Base-by-base conservation (phyloP, 2,329 filamentous ascomycete genomes). In the Ceratocystiopsis brevicomis region DNA sequence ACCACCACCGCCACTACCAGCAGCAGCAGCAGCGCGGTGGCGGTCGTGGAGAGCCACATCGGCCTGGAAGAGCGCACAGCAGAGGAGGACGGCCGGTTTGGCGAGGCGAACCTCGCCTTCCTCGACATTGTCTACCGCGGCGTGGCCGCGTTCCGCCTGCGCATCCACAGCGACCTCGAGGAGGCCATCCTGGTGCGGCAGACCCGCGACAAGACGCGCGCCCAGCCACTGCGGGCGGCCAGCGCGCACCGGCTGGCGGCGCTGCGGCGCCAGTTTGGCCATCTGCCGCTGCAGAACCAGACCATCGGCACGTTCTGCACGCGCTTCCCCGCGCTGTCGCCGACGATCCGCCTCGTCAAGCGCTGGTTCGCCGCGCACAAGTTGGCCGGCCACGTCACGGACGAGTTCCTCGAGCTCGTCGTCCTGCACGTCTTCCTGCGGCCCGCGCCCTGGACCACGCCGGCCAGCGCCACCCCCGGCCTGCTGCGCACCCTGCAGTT, bases 141-240 rank as follows among this genome's bases (percentile, higher is more conserved):
- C 4, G 71, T 81, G 0, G 71, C 79, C 18, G 67, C 74, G 0
- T 96, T 96, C 61, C 81, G 88, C 6, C 62, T 96, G 30, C 78
- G 88, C 39, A 84, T 96, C 47, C 79, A 92, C 54, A 83, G 87
- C 57, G 90, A 96, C 47, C 72, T 87, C 39, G 90, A 96, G 55
- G 76, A 85, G 51, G 74, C 71, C 0, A 67, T 96, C 1, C 69
- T 96, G 5, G 79, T 90, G 51, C 76, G 79, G n/a, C 74, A 77
- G 47, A 66, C 85, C 39, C 83, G 81, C 54, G 79, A 87, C 55
- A 85, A 81, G 54, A 70, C 69, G 0, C 60, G 78, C 2, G 76
- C 79, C 42, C 71, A 72, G 15, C 69, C 71, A 38, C 64, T 69
- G 16, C 76, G 81, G 45, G 78, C 87, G 49, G 71, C 81, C 38